Evolutionary conservation across 2,329 filamentous ascomycete species (phyloP), one percentile per base, ranked within the genome.

Genomic region (Ceratocystis eucalypticola): DNA sequence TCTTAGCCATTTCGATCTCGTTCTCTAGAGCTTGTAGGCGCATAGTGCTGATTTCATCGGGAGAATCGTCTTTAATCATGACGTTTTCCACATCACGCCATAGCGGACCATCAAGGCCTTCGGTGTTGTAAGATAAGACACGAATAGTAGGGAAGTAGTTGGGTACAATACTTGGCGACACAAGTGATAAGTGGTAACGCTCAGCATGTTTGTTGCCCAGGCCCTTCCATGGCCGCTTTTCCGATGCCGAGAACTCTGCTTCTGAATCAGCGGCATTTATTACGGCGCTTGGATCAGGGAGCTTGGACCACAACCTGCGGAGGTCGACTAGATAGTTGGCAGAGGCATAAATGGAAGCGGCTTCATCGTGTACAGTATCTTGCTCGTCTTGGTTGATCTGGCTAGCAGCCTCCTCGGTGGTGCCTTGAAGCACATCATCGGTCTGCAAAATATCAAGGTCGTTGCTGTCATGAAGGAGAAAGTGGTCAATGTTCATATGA

Each of bases 401-500:
- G 0, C 95, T 83, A 45, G 88, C 80, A 66, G 85, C 88, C 74
- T 97, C 92, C 71, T 96, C 48, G 7, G 20, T 30, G 5, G n/a
- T 41, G 44, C 15, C 10, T 63, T 64, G 64, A 22, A 28, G 22
- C 62, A 10, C 45, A n/a, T 22, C 62, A 15, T 37, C 45, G 7
- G 45, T 62, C 15, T 61, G 33, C 37, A 57, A 55, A 61, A 91
- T 80, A 68, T 88, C 81, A 65, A 96, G 80, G 0, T 96, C 83
- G 50, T 88, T 80, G 67, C 86, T 89, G 74, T 97, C 93, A 71
- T 96, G 90, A 17, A 99, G 78, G 72, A 97, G 83, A 75, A 99
- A 99, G 75, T 99, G 94, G 72, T 99, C 94, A 70, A 96, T 89
- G 73, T 99, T 99, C 94, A 99, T 97, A 74, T 99, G 94, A 1